A percentile compares a stretch with the other conserved stretches of the same genome.
These are phyloP conservation scores for Podospora conica DNA, from an alignment of 495 filamentous ascomycete genomes.

Conservation along the genomic window DNA sequence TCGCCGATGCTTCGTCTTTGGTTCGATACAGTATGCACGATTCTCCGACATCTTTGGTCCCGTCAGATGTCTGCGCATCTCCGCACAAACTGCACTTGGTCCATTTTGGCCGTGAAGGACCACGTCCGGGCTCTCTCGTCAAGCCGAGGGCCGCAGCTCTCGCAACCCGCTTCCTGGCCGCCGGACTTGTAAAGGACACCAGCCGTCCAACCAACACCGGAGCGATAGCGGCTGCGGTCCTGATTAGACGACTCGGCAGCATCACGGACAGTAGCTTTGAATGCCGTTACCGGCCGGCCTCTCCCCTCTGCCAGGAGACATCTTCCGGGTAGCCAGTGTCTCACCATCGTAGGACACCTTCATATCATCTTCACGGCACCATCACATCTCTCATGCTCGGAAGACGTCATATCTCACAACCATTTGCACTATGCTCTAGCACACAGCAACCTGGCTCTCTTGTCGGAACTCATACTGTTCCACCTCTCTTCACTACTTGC, in stretches of 20 bases:
- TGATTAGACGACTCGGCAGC: neutral
- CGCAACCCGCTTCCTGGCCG: neutral
- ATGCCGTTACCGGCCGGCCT: neutral
- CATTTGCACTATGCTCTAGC: neutral
- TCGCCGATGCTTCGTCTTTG: neutral
- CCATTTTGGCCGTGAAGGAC: neutral
- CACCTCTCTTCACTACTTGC: neutral
- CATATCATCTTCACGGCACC: neutral
- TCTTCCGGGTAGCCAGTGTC: neutral
- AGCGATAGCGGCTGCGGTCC: constrained; percentile 1
- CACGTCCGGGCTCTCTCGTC: neutral
- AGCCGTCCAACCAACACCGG: neutral
- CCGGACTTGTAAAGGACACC: neutral
- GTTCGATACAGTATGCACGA: neutral
- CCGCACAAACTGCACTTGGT: neutral
- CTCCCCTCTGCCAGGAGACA: neutral
- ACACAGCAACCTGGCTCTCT: neutral
- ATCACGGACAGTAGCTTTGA: neutral
- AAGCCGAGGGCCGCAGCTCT: neutral
- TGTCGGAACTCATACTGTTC: neutral
- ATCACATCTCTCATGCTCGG: neutral
- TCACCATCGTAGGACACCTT: neutral
- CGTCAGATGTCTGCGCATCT: constrained; percentile 5
- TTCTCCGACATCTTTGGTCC: neutral
- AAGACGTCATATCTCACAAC: neutral